Evolutionary conservation across 257 asterid genomes (phyloP), one percentile per base, ranked within the genome.

Genomic region (Craterostigma plantagineum): DNA sequence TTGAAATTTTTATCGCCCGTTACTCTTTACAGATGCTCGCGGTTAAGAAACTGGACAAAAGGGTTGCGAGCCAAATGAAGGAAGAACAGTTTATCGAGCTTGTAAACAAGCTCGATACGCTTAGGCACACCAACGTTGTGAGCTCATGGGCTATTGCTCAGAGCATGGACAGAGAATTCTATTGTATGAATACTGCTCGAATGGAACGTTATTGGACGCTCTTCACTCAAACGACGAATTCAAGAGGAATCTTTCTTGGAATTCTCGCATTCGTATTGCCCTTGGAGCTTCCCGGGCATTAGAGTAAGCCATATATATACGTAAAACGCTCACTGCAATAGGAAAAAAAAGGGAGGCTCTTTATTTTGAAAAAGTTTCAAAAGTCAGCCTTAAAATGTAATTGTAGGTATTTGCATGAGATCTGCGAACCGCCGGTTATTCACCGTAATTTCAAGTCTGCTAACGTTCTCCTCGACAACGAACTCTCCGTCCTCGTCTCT

Each of bases 271-370:
- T 63, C 68, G 83, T 58, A 72, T 87, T 90, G 92, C 92, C 30
- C 93, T 82, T 54, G 93, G 91, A 63, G 93, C 98, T 75, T 95
- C 98, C 46, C 70, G 93, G 64, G 98, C 95, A 14, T 66, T 87
- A 35, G 95, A 82, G 98, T 87, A 61, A 58, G 95, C 65, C 30
- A 6, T 23, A 23, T 23, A 23, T 23, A 23, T 23, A 23, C 6
- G 30, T 23, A 23, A 23, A 23, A 23, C 6, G 6, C 4, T 23
- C 6, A 23, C 30, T 23, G 30, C 30, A 23, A 23, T 23, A 23
- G 6, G 6, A 23, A 23, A n/a, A n/a, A n/a, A n/a, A n/a, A n/a
- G n/a, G n/a, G n/a, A n/a, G n/a, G n/a, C n/a, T n/a, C 6, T 23
- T 23, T 23, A 23, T 23, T 23, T 23, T 23, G 6, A 23, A 23